Base-by-base conservation (phyloP, 129 eudicot genomes). In the Mikania micrantha region DNA sequence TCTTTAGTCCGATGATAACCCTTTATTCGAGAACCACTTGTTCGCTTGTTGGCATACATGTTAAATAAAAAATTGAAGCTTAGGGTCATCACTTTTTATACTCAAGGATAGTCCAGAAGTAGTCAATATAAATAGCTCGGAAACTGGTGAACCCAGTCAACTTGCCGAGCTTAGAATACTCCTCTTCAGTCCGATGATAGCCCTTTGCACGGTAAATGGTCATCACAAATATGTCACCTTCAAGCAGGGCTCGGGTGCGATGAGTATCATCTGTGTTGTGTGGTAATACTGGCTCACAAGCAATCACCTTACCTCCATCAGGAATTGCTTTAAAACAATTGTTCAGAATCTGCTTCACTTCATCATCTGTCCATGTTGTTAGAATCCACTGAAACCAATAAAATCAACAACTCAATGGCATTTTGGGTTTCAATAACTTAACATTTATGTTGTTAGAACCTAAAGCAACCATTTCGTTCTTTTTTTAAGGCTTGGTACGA, bases 241-340 rank as follows among this genome's bases (percentile, higher is more conserved):
- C 81, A 0, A 83, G 77, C 53, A 83, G 66, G 58, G 85, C 85
- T 63, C 88, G 48, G 4, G 82, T 83, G 42, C 85, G 74, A 8
- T 79, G 82, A 27, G 80, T 76, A 9, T 79, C 85, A 39, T 79
- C 82, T 0, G 84, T 65, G 12, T 63, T 9, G 24, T 67, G 13
- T 3, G 88, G 88, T 60, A 83, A 76, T 49, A 79, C 88, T 2
- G 88, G 85, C 77, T 83, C 88, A 68, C 84, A 79, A 17, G 82
- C 82, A 70, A 83, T 79, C 47, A 79, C 21, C 67, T 83, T 83
- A 40, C 88, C 88, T 48, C 82, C 78, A 7, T 8, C 20, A 4
- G 88, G 88, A 16, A 83, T 82, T 9, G 88, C 79, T 0, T 79
- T 20, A 38, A 67, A 63, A 54, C 85, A 79, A 28, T 69, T 79